A percentile compares a stretch with the other conserved stretches of the same genome.
phyloP scores from a whole-genome alignment of 140 eudicot species.

The Ambrosia hybrid region DNA sequence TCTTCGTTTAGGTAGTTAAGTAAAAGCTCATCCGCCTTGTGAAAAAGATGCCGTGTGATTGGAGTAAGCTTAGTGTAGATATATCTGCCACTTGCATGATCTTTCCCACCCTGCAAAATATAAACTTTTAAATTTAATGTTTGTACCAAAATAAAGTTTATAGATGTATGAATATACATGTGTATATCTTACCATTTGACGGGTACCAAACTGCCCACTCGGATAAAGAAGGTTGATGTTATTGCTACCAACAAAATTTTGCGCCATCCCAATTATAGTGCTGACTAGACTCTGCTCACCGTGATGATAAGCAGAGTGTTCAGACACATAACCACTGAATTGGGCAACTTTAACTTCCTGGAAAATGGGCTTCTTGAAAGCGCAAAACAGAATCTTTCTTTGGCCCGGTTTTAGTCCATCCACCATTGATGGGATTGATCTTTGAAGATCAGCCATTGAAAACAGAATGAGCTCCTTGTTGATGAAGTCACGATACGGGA shows the following conservation, averaged over 20 bases:
- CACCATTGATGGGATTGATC: constrained; percentile 92
- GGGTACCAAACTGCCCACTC: constrained; percentile 86
- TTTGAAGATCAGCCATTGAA: constrained; percentile 86
- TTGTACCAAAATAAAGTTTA: too few species aligned
- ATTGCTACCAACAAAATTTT: constrained; percentile 79
- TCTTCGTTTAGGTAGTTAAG: constrained; percentile 81
- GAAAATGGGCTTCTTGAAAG: constrained; percentile 67
- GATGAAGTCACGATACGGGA: constrained; percentile 83
- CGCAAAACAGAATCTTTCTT: constrained; percentile 82
- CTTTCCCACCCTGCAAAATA: constrained; percentile 80
- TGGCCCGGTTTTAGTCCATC: constrained; percentile 96
- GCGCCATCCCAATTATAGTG: constrained; percentile 97
- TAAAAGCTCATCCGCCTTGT: constrained; percentile 70
- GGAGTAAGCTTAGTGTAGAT: constrained; percentile 64
- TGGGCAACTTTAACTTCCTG: constrained; percentile 86
- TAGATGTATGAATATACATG: not conserved
- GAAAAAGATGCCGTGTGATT: constrained; percentile 64
- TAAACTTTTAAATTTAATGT: not conserved
- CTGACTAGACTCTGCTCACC: constrained; percentile 85
- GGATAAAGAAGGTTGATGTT: constrained; percentile 82
- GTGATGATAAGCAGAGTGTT: constrained; percentile 91
- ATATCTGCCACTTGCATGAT: constrained; percentile 95
- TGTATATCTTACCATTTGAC: constrained; percentile 53
- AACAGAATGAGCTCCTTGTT: constrained; percentile 72
- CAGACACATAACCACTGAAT: constrained; percentile 85